These are phyloP conservation scores for Verticillium zaregamsianum DNA, from an alignment of 2,329 filamentous ascomycete species.

Conservation along the genomic window DNA sequence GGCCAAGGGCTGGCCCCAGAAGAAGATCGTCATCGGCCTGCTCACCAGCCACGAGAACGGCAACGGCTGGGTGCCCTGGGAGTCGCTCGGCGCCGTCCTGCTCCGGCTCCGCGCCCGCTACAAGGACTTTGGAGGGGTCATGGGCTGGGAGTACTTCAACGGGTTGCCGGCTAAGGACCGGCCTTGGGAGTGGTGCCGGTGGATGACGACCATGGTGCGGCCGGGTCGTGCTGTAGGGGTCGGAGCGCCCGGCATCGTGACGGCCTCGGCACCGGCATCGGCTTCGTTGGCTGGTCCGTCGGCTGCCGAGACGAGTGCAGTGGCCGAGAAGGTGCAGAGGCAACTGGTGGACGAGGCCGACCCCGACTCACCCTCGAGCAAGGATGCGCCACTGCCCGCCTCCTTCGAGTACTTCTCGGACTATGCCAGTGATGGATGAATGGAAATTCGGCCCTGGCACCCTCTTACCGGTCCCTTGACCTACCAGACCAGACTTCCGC, in stretches of 20 bases:
- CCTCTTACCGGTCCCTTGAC: background rate
- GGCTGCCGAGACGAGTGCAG: background rate
- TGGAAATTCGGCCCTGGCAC: background rate
- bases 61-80: constrained; percentile 41
- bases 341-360: constrained; percentile 17
- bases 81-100: constrained; percentile 41
- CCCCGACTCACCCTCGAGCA: constrained; percentile 18
- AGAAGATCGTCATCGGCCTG: constrained; percentile 74
- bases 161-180: constrained; percentile 60
- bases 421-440: background rate
- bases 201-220: constrained; percentile 50
- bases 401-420: constrained; percentile 32
- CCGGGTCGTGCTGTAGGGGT: constrained; percentile 11
- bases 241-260: background rate
- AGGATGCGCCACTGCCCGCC: constrained; percentile 21
- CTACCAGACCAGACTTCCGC: background rate
- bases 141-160: constrained; percentile 97
- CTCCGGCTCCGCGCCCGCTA: constrained; percentile 43
- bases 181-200: constrained; percentile 76
- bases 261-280: background rate
- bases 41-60: constrained; percentile 77
- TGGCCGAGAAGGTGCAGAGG: constrained; percentile 9
- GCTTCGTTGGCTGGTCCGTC: background rate
- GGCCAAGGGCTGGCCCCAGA: constrained; percentile 64
- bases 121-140: constrained; percentile 75